Percentiles rank a stretch among this genome's conserved stretches.
These are phyloP conservation scores for Tetrapyrgos nigripes DNA, from an alignment of 1,284 basidiomycete genomes.

Conservation along the genomic window DNA sequence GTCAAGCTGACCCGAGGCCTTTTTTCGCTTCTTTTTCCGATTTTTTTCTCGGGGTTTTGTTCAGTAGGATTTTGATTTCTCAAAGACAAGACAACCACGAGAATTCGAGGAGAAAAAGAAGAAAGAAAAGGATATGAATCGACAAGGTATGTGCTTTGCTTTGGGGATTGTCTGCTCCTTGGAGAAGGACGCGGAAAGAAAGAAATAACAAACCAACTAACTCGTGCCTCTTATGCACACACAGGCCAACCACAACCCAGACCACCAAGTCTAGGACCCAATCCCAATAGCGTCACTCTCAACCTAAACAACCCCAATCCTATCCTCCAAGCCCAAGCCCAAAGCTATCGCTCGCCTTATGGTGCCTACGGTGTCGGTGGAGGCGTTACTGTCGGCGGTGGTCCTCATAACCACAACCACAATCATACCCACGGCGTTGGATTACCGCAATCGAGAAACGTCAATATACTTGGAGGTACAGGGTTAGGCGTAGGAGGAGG, in stretches of 20 bases:
- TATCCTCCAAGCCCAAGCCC: conserved; percentile 48
- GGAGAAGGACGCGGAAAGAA: background rate
- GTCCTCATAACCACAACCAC: no score
- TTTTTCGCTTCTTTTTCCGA: no score
- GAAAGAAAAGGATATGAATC: conserved; percentile 48
- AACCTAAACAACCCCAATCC: no score
- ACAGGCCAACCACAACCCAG: conserved; percentile 81
- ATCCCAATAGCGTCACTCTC: conserved; percentile 49
- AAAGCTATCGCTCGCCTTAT: conserved; percentile 70
- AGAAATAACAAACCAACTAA: background rate
- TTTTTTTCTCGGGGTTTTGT: no score
- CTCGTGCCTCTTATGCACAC: conserved; percentile 9
- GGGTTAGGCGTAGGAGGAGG: no score
- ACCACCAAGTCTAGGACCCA: conserved; percentile 74
- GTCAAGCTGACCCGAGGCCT: no score
- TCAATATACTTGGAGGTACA: conserved; percentile 53
- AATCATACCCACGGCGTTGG: conserved; percentile 48
- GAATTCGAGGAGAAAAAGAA: no score
- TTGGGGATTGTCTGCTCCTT: background rate
- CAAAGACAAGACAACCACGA: no score
- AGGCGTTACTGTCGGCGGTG: no score
- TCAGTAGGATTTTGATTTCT: no score
- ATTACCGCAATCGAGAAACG: conserved; percentile 68
- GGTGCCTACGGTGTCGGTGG: no score
- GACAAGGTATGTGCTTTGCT: conserved; percentile 46